phyloP scores from a whole-genome alignment of 306 rosid species.

The Nissolia schottii region DNA sequence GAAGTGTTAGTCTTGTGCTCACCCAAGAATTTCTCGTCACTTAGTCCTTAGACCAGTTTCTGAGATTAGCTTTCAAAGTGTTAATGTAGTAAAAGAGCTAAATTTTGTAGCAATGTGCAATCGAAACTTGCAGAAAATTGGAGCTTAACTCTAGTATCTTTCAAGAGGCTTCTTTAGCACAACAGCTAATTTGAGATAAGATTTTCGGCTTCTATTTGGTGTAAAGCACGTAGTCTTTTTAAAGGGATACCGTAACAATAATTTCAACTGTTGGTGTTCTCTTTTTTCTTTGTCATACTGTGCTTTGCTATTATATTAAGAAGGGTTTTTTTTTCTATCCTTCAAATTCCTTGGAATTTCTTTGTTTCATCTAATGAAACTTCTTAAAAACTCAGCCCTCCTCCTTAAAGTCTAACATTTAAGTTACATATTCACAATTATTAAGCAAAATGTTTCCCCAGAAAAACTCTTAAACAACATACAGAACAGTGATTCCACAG shows the following conservation, averaged over 20 bases:
- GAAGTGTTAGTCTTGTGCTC: too few species aligned
- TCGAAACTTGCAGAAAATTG: neutral
- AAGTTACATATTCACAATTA: neutral
- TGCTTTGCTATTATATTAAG: neutral
- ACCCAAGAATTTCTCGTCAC: too few species aligned
- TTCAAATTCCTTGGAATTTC: neutral
- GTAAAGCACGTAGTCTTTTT: neutral
- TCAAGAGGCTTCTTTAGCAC: neutral
- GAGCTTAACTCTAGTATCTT: neutral
- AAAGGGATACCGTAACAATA: neutral
- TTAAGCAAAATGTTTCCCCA: neutral
- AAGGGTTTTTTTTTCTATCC: neutral
- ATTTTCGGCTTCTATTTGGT: neutral
- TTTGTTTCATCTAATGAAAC: neutral
- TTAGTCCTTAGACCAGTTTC: neutral
- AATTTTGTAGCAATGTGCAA: neutral
- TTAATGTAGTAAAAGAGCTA: neutral
- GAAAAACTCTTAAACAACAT: conserved; percentile 6
- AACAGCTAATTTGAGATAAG: neutral
- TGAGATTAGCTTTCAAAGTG: neutral
- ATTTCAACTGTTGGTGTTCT: neutral
- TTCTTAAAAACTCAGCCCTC: neutral
- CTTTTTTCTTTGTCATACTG: neutral
- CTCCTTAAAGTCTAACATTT: neutral
- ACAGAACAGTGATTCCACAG: neutral